Evolutionary conservation across 768 basidiomycete genomes (phyloP), one percentile per base, ranked within the genome.

Genomic region (Macrolepiota fuliginosa): DNA sequence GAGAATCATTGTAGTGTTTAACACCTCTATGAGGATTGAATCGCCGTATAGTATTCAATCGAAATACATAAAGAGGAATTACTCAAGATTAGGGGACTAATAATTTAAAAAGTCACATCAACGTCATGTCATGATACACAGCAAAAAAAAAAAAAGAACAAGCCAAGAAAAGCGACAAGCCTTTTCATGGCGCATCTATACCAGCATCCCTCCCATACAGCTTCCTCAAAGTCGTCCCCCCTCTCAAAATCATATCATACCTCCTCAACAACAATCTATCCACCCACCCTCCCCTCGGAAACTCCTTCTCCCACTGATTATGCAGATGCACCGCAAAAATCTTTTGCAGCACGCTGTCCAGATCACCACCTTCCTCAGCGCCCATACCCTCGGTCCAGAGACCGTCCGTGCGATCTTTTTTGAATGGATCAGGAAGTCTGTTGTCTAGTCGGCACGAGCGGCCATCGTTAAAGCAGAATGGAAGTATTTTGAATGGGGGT

Each of bases 381-480:
- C 81, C 83, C 62, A 86, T 69, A 1, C 88, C 88, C 70, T 83
- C 84, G 32, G 83, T 89, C 90, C 92, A 94, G 64, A 73, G 78
- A 9, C 85, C 86, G 53, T 78, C 75, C 19, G 73, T 64, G 50
- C 80, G 76, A 67, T 79, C 89, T 49, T 80, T 80, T 32, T 71
- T 68, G 72, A 99, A 98, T 3, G 96, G 96, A 69, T 97, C 94
- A 0, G 96, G 96, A 3, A 99, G 84, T 2, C 95, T 83, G 67
- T 94, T 96, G 73, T 98, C 94, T 24, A 93, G 76, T n/a, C 94
- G 82, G 72, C 96, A 98, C 4, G 92, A 91, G 19, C 91, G 86
- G 3, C 86, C 94, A 67, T 99, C 96, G 64, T 88, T 87, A 75
- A 98, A 95, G 77, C 96, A 98, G 79, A 92, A 99, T 0, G 96